Evolutionary conservation across 805 yeast species (phyloP).

Genomic region (Dipodascopsis uninucleata): DNA sequence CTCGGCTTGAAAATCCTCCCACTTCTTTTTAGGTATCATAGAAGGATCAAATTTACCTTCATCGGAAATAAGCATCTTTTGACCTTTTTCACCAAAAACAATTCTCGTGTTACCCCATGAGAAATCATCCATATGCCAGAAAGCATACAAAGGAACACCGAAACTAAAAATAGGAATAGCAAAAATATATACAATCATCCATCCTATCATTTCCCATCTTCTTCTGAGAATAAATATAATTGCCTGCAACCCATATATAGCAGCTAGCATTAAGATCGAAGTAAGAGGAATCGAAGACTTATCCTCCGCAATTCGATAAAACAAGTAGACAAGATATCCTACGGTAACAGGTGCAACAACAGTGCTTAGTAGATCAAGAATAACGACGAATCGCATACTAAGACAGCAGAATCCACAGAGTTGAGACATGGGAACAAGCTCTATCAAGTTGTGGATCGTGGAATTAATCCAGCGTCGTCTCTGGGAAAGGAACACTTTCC

Average conservation of each 20-base stretch:
- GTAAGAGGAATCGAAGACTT: constrained; percentile 51
- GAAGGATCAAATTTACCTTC: constrained; percentile 56
- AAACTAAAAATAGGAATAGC: constrained; percentile 60
- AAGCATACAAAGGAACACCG: constrained; percentile 54
- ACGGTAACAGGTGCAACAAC: constrained; percentile 60
- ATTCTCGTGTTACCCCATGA: constrained; percentile 65
- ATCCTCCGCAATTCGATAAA: constrained; percentile 48
- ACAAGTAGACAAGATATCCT: constrained; percentile 45
- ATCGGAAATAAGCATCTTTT: constrained; percentile 44
- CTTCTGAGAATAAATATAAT: constrained; percentile 48
- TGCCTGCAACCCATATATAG: constrained; percentile 58
- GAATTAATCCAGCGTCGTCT: constrained; percentile 69
- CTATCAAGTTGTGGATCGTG: constrained; percentile 59
- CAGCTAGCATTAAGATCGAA: constrained; percentile 52
- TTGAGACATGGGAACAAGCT: constrained; percentile 54
- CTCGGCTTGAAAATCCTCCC: constrained; percentile 59
- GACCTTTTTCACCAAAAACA: constrained; percentile 51
- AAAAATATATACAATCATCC: constrained; percentile 53
- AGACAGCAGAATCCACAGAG: constrained; percentile 65
- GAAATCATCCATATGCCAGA: constrained; percentile 65
- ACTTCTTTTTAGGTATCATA: constrained; percentile 51
- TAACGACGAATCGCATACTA: constrained; percentile 58
- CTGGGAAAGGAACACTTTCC: constrained; percentile 56
- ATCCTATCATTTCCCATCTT: constrained; percentile 48
- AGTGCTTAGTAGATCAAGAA: constrained; percentile 56